A percentile compares a stretch with the other conserved stretches of the same genome.
These are phyloP conservation scores for Rhizopus delemar DNA, from an alignment of 371 early-diverging fungal species.

Conservation along the genomic window DNA sequence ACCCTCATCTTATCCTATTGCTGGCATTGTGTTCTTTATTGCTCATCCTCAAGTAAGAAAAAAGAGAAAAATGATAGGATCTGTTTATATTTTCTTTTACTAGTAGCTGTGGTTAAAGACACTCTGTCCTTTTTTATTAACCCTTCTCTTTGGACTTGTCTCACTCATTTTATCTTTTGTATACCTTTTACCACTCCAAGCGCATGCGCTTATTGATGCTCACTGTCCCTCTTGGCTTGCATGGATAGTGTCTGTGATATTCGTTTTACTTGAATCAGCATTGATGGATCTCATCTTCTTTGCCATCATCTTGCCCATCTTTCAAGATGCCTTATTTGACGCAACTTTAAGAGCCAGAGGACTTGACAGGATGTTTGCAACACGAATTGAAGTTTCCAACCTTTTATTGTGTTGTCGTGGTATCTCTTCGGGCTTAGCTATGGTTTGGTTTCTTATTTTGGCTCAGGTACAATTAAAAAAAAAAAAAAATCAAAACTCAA, in stretches of 20 bases:
- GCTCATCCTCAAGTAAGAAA: constrained; percentile 49
- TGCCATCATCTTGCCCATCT: constrained; percentile 54
- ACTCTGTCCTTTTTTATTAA: constrained; percentile 47
- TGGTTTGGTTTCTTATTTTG: constrained; percentile 28
- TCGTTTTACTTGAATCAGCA: constrained; percentile 57
- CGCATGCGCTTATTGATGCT: constrained; percentile 54
- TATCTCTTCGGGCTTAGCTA: constrained; percentile 32
- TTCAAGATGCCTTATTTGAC: constrained; percentile 60
- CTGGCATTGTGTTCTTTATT: constrained; percentile 52
- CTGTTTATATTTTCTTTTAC: constrained; percentile 35
- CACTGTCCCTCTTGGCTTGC: constrained; percentile 59
- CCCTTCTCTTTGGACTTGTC: constrained; percentile 37
- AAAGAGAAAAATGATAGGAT: constrained; percentile 21
- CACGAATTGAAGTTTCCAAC: constrained; percentile 34
- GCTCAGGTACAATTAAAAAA: constrained; percentile 20
- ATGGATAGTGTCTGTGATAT: constrained; percentile 58
- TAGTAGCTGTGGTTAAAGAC: constrained; percentile 45
- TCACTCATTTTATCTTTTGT: constrained; percentile 45
- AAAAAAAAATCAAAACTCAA: no score
- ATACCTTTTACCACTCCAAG: constrained; percentile 48
- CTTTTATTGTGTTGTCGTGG: constrained; percentile 45
- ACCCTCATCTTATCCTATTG: constrained; percentile 51
- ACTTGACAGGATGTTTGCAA: constrained; percentile 51
- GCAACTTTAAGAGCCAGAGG: constrained; percentile 54
- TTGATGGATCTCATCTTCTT: constrained; percentile 54